Base-by-base conservation (phyloP, 2,329 filamentous ascomycete species). In the Coniella vitis region DNA sequence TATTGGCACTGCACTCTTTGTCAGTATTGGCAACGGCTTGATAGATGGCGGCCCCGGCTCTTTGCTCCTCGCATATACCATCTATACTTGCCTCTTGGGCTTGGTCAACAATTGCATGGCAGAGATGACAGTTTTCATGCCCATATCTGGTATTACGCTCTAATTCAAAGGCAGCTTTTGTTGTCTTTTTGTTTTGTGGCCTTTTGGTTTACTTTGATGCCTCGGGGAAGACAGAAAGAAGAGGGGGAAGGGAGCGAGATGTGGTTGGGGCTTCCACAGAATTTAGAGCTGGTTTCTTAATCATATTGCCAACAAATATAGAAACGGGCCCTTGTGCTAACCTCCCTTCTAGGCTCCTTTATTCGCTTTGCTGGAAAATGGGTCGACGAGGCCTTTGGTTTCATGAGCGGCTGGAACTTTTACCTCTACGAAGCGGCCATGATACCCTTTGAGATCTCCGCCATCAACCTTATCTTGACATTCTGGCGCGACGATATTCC, bases 41-140 rank as follows among this genome's bases (percentile, higher is more conserved):
- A 64, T 65, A 46, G 59, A 59, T 19, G 70, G 69, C 29, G 70
- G 70, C n/a, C 70, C 70, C 1, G 67, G 65, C 41, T 75, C 71
- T 45, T 65, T 84, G 35, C 68, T 86, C 53, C 62, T 85, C 49
- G 79, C 76, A 35, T 85, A 78, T 60, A 67, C 70, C 25, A 56
- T 80, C 38, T 82, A 84, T 60, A 70, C 69, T 29, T 60, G 67
- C 56, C 58, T 84, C 49, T 69, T 84, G 53, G 80, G 68, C 17
- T 65, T 81, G 42, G 76, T 84, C 58, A 84, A 83, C 70, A 84
- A 83, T 59, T 74, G 73, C 52, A 70, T 83, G 52, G 81, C 81
- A 5, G 81, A 85, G 60, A 84, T 86, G 81, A 74, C 70, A 19
- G 71, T 73, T 35, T 76, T 75, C 54, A 79, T 81, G 72, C 81